Base-by-base conservation (phyloP, 1,139 yeast genomes). In the Yamadazyma triangularis region DNA sequence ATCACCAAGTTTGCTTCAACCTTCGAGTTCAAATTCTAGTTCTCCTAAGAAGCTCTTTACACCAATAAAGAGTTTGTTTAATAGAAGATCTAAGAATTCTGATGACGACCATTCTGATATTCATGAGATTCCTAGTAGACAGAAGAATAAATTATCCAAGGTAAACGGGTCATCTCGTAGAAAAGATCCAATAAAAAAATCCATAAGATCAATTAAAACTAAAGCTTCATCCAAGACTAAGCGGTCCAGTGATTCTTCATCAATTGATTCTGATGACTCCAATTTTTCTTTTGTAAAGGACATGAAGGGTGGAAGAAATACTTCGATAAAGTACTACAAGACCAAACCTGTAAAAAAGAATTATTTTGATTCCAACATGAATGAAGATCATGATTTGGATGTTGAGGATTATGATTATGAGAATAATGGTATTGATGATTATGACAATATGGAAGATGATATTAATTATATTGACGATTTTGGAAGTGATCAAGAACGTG, bases 251-350 rank as follows among this genome's bases (percentile, higher is more conserved):
- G 34, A 32, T 18, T 27, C 31, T 4, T 40, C 40, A 4, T 39
- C 44, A 2, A 13, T 30, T 15, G 42, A 32, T 8, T 40, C 48
- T 3, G 31, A 29, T 14, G 45, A 31, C 20, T 44, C 49, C 11
- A 40, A 35, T 14, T 79, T 79, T 45, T 77, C 84, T 0, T 79
- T 79, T 45, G 79, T 77, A 27, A 61, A 67, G 34, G 77, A 73
- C 35, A 57, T 58, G 32, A 61, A 60, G 11, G 73, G 76, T 14
- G 85, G 84, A 2, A 55, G 85, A 43, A 78, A 78, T 38, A 68
- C 79, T 0, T 77, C 84, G 0, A 72, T 77, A 8, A 75, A 77
- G 44, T 79, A 78, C 45, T 78, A 79, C 42, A 73, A 73, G 36
- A 70, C 59, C 1, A 26, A 26, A 4, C 28, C 38, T 4, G 27